phyloP scores from a whole-genome alignment of 768 basidiomycete genomes.

The Tylopilus balloui region DNA sequence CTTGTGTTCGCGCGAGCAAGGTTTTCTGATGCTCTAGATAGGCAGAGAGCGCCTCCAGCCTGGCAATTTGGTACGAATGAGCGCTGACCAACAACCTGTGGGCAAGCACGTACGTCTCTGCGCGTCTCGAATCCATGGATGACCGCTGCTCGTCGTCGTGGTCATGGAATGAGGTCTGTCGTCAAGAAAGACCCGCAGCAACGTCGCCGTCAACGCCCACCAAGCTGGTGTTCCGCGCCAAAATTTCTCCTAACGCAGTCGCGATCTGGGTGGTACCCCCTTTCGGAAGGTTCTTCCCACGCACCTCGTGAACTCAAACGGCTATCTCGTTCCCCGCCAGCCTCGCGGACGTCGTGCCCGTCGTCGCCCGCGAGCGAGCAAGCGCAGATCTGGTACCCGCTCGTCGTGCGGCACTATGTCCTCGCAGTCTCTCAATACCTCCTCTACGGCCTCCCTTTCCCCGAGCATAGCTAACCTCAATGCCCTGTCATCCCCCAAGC shows the following conservation, averaged over 20 bases:
- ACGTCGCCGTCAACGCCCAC: constrained; percentile 14
- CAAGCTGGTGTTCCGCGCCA: constrained; percentile 11
- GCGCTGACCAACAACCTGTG: not conserved
- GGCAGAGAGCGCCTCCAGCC: constrained; percentile 55
- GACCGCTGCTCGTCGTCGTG: constrained; percentile 27
- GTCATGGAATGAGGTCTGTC: constrained; percentile 26
- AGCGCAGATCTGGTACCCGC: constrained; percentile 16
- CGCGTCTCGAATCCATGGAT: constrained; percentile 32
- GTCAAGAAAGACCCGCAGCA: not conserved
- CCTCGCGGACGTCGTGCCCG: constrained; percentile 18
- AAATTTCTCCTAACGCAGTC: constrained; percentile 23
- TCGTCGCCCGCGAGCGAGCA: constrained; percentile 30
- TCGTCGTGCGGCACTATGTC: constrained; percentile 24
- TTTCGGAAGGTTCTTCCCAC: constrained; percentile 26
- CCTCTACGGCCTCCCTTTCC: constrained; percentile 32
- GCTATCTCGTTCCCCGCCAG: constrained; percentile 7
- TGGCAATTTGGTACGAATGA: constrained; percentile 6
- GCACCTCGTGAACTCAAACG: constrained; percentile 8
- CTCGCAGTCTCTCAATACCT: constrained; percentile 28
- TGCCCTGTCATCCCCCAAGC: constrained; percentile 29
- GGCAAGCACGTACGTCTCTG: constrained; percentile 30
- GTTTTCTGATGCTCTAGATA: constrained; percentile 61
- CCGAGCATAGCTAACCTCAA: constrained; percentile 33
- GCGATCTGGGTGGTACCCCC: not conserved
- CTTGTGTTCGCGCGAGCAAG: constrained; percentile 54